phyloP scores from a whole-genome alignment of 1,284 basidiomycete species.

The Heterobasidion occidentale region DNA sequence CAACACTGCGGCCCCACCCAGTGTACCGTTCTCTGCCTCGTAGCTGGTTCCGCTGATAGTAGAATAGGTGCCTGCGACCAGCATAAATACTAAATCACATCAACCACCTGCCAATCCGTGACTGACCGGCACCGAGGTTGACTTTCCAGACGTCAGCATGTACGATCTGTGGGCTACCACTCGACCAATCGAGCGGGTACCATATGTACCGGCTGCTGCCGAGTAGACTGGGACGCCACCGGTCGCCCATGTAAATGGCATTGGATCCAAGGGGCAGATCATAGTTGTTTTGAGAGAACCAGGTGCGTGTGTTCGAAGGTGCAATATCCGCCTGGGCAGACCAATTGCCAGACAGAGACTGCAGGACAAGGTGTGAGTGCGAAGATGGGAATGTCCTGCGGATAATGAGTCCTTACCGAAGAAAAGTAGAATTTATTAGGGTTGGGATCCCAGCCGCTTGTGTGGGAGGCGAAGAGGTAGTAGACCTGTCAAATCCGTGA shows the following conservation, averaged over 20 bases:
- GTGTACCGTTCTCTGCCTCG: conserved; percentile 45
- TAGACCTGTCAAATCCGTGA: conserved; percentile 30
- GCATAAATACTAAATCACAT: conserved; percentile 25
- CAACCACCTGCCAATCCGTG: conserved; percentile 32
- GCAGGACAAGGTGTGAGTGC: background rate
- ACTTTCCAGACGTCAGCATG: conserved; percentile 53
- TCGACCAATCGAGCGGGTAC: conserved; percentile 49
- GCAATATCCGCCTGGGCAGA: conserved; percentile 51
- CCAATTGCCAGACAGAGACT: conserved; percentile 53
- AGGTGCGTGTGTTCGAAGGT: conserved; percentile 41
- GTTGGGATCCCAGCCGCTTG: conserved; percentile 52
- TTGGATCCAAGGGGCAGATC: conserved; percentile 43
- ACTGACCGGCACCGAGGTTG: conserved; percentile 33
- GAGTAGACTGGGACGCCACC: conserved; percentile 48
- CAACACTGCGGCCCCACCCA: conserved; percentile 40
- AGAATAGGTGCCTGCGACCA: conserved; percentile 34
- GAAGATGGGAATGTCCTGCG: background rate
- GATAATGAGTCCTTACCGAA: conserved; percentile 26
- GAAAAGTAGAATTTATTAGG: conserved; percentile 54
- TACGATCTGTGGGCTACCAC: conserved; percentile 44
- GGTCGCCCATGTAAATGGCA: conserved; percentile 58
- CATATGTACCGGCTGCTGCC: conserved; percentile 56
- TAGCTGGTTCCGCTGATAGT: conserved; percentile 45
- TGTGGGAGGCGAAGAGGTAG: conserved; percentile 55
- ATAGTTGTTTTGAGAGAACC: conserved; percentile 55